Percentiles rank a stretch among this genome's conserved stretches.
Evolutionary conservation across 495 filamentous ascomycete species (phyloP).

Genomic region (Aspergillus bertholletiae): DNA sequence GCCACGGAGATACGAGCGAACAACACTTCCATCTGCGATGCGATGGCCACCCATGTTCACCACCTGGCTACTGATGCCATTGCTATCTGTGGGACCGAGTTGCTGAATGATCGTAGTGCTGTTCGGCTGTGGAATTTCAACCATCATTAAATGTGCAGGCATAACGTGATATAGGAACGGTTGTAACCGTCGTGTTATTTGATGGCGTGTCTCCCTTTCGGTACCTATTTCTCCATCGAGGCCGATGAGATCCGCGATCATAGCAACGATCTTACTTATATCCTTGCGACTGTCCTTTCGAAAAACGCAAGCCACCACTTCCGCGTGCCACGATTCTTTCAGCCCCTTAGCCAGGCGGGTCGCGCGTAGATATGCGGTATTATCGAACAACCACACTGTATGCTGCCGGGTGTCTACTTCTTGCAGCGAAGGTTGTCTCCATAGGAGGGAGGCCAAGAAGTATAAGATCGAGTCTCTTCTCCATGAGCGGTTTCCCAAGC

Average conservation of each 20-base stretch:
- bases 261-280: slow-evolving; percentile 62
- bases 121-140: slow-evolving; percentile 49
- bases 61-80: slow-evolving; percentile 66
- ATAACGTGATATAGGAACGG: slow-evolving; percentile 75
- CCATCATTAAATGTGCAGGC: slow-evolving; percentile 59
- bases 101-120: slow-evolving; percentile 40
- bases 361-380: slow-evolving; percentile 67
- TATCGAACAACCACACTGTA: slow-evolving; percentile 86
- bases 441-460: slow-evolving; percentile 26
- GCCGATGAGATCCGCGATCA: slow-evolving; percentile 67
- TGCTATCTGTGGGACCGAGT: slow-evolving; percentile 65
- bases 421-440: slow-evolving; percentile 27
- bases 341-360: slow-evolving; percentile 21
- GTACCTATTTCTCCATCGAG: slow-evolving; percentile 58
- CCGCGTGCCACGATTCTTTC: slow-evolving; percentile 62
- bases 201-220: slow-evolving; percentile 52
- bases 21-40: slow-evolving; percentile 25
- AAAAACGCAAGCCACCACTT: slow-evolving; percentile 80
- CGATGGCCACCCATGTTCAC: slow-evolving; percentile 33
- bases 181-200: slow-evolving; percentile 65
- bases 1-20: slow-evolving; percentile 31
- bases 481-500: slow-evolving; percentile 11
- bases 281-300: slow-evolving; percentile 61
- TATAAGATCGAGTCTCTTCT: slow-evolving; percentile 30
- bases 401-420: slow-evolving; percentile 49